These are phyloP conservation scores for Seminavis robusta DNA, from an alignment of 108 stramenopile species.

Conservation along the genomic window DNA sequence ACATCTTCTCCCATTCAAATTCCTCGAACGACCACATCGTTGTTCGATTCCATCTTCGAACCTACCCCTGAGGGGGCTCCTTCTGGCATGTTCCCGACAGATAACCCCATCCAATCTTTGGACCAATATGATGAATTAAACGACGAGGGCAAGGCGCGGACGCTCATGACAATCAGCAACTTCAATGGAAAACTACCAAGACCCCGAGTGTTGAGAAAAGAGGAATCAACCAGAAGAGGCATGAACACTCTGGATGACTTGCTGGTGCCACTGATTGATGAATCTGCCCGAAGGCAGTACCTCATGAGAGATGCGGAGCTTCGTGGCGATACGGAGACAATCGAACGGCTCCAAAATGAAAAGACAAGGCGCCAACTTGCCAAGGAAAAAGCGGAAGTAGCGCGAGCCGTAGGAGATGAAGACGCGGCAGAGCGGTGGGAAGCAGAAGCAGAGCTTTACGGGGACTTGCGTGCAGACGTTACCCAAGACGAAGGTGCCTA, in stretches of 20 bases:
- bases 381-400: conserved; percentile 51
- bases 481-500: conserved; percentile 85
- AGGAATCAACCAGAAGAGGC: not conserved
- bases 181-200: conserved; percentile 65
- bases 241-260: conserved; percentile 60
- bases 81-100: conserved; percentile 49
- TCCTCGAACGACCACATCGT: conserved; percentile 52
- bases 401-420: conserved; percentile 53
- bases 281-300: conserved; percentile 72
- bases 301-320: conserved; percentile 68
- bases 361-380: conserved; percentile 67
- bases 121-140: conserved; percentile 60
- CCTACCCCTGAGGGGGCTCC: conserved; percentile 10
- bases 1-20: conserved; percentile 47
- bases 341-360: conserved; percentile 38
- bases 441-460: conserved; percentile 72
- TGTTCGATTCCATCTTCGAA: conserved; percentile 30
- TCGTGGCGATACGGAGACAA: conserved; percentile 50
- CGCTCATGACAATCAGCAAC: conserved; percentile 63
- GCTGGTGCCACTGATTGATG: conserved; percentile 80
- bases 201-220: conserved; percentile 49
- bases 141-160: conserved; percentile 62
- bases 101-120: conserved; percentile 66
- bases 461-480: conserved; percentile 66
- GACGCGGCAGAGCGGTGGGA: conserved; percentile 49